These are phyloP conservation scores for Botrytis paeoniae DNA, from an alignment of 2,329 filamentous ascomycete species.

Conservation along the genomic window DNA sequence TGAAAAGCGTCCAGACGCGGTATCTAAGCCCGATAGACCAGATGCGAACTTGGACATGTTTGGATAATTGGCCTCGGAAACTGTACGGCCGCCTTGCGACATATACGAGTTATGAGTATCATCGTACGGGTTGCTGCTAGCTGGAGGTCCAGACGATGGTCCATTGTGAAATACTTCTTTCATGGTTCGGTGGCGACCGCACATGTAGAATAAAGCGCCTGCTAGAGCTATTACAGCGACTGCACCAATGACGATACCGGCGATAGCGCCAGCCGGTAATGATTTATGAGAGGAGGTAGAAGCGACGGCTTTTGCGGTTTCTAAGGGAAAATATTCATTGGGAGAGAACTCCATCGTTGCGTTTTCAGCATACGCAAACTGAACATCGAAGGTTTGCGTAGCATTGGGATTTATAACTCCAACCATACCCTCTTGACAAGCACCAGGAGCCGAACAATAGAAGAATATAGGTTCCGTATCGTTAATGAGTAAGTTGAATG, in stretches of 20 bases:
- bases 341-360: constrained; percentile 54
- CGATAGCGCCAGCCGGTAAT: constrained; percentile 51
- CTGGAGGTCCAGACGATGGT: not conserved
- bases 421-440: constrained; percentile 70
- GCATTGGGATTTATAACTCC: constrained; percentile 68
- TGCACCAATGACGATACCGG: constrained; percentile 55
- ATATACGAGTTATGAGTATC: constrained; percentile 27
- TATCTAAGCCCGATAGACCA: not conserved
- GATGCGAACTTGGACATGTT: constrained; percentile 27
- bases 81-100: constrained; percentile 21
- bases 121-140: constrained; percentile 9
- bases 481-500: constrained; percentile 50
- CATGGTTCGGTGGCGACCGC: constrained; percentile 37
- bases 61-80: constrained; percentile 29
- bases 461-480: constrained; percentile 63
- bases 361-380: constrained; percentile 47
- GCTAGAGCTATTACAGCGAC: constrained; percentile 42
- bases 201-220: constrained; percentile 47
- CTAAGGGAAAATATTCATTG: constrained; percentile 53
- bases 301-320: constrained; percentile 37
- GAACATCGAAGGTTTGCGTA: constrained; percentile 47
- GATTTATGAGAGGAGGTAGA: not conserved
- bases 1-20: constrained; percentile 12
- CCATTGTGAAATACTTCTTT: constrained; percentile 19
- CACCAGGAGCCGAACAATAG: constrained; percentile 66